Conservation (phyloP, 176 grass and related monocot species). For the barley (Hordeum vulgare) region MorexV3_pseudomolecules_assembly NC_058519.1:36476161-36476660, state of each 20-base stretch:
- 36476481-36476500: too few species aligned
- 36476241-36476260: not conserved
- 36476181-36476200: not conserved
- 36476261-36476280: not conserved
- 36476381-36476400: not conserved
- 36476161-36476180: conserved; percentile 24
- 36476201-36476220: not conserved
- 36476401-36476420: not conserved
- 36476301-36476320: not conserved
- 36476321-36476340: not conserved
- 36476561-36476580: too few species aligned
- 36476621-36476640: too few species aligned
- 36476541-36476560: not conserved
- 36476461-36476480: not conserved
- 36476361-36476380: not conserved
- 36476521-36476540: too few species aligned
- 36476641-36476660: not conserved
- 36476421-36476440: too few species aligned
- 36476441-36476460: not conserved
- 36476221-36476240: not conserved
- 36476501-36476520: too few species aligned
- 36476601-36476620: too few species aligned
- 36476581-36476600: too few species aligned
- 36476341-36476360: not conserved
- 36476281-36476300: not conserved